These are phyloP conservation scores for Thalassiosira allenii DNA, from an alignment of 352 stramenopile species.

Conservation along the genomic window DNA sequence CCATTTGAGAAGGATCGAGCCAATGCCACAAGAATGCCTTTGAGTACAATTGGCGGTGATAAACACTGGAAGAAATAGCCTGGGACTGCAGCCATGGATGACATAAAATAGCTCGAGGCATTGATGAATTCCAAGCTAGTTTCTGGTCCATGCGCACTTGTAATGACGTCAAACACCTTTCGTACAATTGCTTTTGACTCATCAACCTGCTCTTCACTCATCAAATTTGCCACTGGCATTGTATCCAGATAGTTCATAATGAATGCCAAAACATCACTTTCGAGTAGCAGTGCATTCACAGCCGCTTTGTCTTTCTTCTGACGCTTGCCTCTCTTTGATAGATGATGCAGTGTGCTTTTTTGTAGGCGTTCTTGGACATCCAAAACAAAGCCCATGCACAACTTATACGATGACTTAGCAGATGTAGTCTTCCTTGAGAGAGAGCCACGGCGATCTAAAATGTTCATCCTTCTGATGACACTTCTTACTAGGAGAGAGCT, in stretches of 20 bases:
- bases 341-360: constrained; percentile 16
- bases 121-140: no score
- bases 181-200: no score
- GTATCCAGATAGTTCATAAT: constrained; percentile 3
- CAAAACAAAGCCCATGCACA: constrained; percentile 29
- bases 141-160: no score
- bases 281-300: constrained; percentile 33
- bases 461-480: constrained; percentile 50
- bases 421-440: constrained; percentile 28
- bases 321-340: constrained; percentile 12
- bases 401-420: constrained; percentile 8
- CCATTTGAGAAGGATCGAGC: constrained; percentile 6
- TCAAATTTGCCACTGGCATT: background rate
- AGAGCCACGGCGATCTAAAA: constrained; percentile 30
- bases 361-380: constrained; percentile 11
- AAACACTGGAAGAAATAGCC: constrained; percentile 26
- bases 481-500: constrained; percentile 28
- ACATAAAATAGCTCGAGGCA: constrained; percentile 49
- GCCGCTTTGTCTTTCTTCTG: background rate
- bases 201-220: constrained; percentile 24
- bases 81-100: constrained; percentile 29
- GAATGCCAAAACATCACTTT: constrained; percentile 49
- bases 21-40: constrained; percentile 35
- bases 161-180: constrained; percentile 8
- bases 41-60: constrained; percentile 13